Evolutionary conservation across 805 yeast genomes (phyloP).

Genomic region (Saturnispora mendoncae): DNA sequence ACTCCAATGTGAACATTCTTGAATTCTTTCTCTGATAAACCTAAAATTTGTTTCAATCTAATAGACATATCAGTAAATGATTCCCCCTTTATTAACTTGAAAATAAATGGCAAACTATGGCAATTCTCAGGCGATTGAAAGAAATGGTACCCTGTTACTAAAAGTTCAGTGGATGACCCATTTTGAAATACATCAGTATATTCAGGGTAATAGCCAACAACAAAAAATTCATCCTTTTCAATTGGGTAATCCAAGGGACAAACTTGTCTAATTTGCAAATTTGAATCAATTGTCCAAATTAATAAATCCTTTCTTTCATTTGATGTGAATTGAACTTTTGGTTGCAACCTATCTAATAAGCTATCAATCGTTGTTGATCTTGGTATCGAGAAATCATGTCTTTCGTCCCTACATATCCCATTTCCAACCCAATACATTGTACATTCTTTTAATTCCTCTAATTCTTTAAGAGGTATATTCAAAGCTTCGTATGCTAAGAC

Average conservation of each 20-base stretch:
- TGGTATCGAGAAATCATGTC: slow-evolving; percentile 62
- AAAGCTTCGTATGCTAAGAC: slow-evolving; percentile 67
- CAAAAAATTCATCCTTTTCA: slow-evolving; percentile 34
- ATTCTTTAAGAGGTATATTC: slow-evolving; percentile 62
- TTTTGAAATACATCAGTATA: slow-evolving; percentile 18
- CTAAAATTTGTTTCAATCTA: slow-evolving; percentile 61
- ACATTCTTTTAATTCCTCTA: slow-evolving; percentile 65
- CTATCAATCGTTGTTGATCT: slow-evolving; percentile 46
- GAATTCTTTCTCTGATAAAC: slow-evolving; percentile 73
- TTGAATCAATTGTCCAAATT: slow-evolving; percentile 45
- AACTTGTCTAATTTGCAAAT: slow-evolving; percentile 26
- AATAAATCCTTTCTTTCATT: slow-evolving; percentile 39
- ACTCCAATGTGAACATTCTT: slow-evolving; percentile 63
- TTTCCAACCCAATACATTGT: slow-evolving; percentile 65
- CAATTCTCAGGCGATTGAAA: slow-evolving; percentile 52
- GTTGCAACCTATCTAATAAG: slow-evolving; percentile 46
- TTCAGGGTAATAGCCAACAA: slow-evolving; percentile 40
- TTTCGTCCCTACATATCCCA: slow-evolving; percentile 61
- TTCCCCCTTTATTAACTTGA: slow-evolving; percentile 64
- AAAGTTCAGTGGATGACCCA: slow-evolving; percentile 21
- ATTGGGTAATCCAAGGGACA: slow-evolving; percentile 30
- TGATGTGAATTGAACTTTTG: slow-evolving; percentile 43
- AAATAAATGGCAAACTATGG: slow-evolving; percentile 84
- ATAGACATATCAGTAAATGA: slow-evolving; percentile 48
- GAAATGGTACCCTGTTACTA: slow-evolving; percentile 69